phyloP scores from a whole-genome alignment of 345 rosid species.

The Kernera saxatilis region DNA sequence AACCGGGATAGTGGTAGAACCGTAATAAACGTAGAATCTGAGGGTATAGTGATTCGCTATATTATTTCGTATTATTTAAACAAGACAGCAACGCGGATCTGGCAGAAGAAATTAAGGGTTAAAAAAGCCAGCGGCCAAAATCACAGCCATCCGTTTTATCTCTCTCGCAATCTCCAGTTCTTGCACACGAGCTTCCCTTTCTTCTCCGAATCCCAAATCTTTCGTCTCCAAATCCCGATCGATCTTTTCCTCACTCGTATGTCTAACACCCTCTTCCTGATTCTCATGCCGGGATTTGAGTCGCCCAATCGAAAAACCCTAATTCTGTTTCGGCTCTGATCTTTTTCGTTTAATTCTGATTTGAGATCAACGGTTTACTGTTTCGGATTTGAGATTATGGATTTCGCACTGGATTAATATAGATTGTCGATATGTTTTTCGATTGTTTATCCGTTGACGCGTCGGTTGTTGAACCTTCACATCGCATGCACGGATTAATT shows the following conservation, averaged over 20 bases:
- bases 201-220: conserved; percentile 5
- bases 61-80: not conserved
- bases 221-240: not conserved
- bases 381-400: not conserved
- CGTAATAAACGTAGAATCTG: not conserved
- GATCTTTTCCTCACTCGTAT: not conserved
- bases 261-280: not conserved
- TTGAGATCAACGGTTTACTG: not conserved
- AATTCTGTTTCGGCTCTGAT: conserved; percentile 1
- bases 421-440: not conserved
- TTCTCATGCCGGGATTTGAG: not conserved
- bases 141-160: conserved; percentile 27
- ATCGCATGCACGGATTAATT: conserved; percentile 13
- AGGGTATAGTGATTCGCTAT: not conserved
- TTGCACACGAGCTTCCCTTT: conserved; percentile 27
- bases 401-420: not conserved
- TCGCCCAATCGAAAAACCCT: conserved; percentile 2
- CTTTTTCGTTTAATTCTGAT: not conserved
- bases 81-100: conserved; percentile 3
- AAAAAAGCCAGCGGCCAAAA: conserved; percentile 7
- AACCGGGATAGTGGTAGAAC: not conserved
- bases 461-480: conserved; percentile 10
- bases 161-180: conserved; percentile 39
- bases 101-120: not conserved
- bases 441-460: conserved; percentile 1